Evolutionary conservation across 2,329 filamentous ascomycete genomes (phyloP).

Genomic region (Paecilomyces formosus): DNA sequence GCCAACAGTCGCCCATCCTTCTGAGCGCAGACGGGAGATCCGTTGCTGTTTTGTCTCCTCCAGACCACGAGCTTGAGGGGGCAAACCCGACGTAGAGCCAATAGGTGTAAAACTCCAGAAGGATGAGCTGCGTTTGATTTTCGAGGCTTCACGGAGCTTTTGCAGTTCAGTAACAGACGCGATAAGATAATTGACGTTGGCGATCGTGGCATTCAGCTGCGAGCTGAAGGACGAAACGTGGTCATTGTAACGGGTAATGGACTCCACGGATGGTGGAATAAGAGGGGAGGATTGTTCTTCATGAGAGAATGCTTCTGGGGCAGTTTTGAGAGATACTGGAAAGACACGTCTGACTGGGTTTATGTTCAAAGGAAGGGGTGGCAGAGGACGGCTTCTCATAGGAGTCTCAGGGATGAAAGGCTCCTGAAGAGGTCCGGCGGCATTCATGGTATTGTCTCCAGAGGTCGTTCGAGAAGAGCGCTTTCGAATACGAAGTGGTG

Average conservation of each 20-base stretch:
- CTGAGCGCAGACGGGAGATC: slow-evolving; percentile 25
- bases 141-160: slow-evolving; percentile 15
- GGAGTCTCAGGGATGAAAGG: not conserved
- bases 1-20: slow-evolving; percentile 32
- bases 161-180: slow-evolving; percentile 17
- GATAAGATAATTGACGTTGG: slow-evolving; percentile 17
- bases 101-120: slow-evolving; percentile 34
- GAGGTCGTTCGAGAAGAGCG: not conserved
- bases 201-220: slow-evolving; percentile 20
- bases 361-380: not conserved
- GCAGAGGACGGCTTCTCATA: not conserved
- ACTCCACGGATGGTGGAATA: slow-evolving; percentile 2
- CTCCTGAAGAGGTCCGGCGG: not conserved
- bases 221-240: slow-evolving; percentile 16
- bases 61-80: slow-evolving; percentile 5
- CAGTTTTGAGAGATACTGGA: not conserved
- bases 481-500: slow-evolving; percentile 8
- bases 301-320: not conserved
- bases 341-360: not conserved
- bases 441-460: not conserved
- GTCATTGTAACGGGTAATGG: slow-evolving; percentile 16
- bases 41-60: slow-evolving; percentile 27
- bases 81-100: slow-evolving; percentile 1
- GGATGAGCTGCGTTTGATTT: slow-evolving; percentile 23
- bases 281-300: not conserved